Percentiles rank a stretch among this genome's conserved stretches.
phyloP scores from a whole-genome alignment of 2,329 filamentous ascomycete species.

The Fusarium ramigenum region DNA sequence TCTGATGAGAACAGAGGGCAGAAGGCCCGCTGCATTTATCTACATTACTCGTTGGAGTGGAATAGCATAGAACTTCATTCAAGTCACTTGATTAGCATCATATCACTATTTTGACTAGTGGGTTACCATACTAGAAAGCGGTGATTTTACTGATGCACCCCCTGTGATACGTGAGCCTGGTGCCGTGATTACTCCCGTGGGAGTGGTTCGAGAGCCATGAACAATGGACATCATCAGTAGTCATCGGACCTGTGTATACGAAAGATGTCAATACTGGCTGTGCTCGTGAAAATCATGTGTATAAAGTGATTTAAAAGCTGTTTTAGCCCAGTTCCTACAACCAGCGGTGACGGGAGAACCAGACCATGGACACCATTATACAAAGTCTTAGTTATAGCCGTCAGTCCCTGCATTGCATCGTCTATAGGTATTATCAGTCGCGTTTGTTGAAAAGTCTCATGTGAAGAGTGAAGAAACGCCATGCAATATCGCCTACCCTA shows the following conservation, averaged over 20 bases:
- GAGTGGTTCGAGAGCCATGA: background rate
- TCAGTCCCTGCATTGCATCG: background rate
- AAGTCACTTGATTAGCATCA: conserved; percentile 12
- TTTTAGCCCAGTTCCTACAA: background rate
- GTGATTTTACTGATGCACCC: background rate
- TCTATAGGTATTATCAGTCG: background rate
- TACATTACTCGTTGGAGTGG: conserved; percentile 2
- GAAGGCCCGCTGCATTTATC: conserved; percentile 15
- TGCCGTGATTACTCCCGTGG: background rate
- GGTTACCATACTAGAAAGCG: background rate
- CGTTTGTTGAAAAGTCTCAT: background rate
- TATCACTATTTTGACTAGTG: background rate
- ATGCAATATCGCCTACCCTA: background rate
- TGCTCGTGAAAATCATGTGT: background rate
- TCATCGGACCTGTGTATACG: background rate
- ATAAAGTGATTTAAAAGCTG: background rate
- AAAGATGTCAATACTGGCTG: too few relatives aligned
- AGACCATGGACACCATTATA: background rate
- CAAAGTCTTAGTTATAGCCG: background rate
- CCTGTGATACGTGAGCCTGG: background rate
- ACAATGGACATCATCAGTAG: background rate
- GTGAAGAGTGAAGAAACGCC: background rate
- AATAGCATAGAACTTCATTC: conserved; percentile 22
- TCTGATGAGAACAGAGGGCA: conserved; percentile 7
- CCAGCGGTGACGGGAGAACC: background rate